phyloP scores from a whole-genome alignment of 2,329 filamentous ascomycete genomes.

The Blastomyces parvus region DNA sequence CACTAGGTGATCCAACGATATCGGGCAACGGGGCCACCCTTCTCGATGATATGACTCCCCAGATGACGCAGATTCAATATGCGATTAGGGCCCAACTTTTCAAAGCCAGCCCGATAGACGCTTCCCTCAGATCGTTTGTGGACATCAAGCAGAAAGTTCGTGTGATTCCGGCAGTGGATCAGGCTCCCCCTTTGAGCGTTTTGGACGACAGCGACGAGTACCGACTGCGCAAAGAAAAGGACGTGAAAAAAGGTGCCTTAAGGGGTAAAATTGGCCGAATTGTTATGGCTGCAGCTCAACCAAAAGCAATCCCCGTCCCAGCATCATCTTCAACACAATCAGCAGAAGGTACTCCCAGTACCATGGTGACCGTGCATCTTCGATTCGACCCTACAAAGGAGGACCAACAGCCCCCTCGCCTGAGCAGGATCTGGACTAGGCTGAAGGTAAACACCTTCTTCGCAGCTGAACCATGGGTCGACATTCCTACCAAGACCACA shows the following conservation, averaged over 20 bases:
- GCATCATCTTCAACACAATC: conserved; percentile 20
- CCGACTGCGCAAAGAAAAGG: conserved; percentile 48
- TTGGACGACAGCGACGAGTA: conserved; percentile 42
- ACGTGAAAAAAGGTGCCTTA: conserved; percentile 50
- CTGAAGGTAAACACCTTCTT: conserved; percentile 52
- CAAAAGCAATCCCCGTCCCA: conserved; percentile 45
- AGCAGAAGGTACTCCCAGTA: conserved; percentile 35
- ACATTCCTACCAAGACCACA: conserved; percentile 39
- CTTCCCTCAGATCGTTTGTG: conserved; percentile 38
- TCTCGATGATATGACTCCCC: conserved; percentile 53
- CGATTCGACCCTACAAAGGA: conserved; percentile 52
- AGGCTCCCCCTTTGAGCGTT: conserved; percentile 50
- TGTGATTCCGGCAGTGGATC: conserved; percentile 49
- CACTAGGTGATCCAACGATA: conserved; percentile 50
- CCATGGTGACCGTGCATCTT: conserved; percentile 47
- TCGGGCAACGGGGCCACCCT: conserved; percentile 41
- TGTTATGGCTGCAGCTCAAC: conserved; percentile 49
- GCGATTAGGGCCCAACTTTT: conserved; percentile 42
- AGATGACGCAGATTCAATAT: conserved; percentile 54
- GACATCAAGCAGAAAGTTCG: conserved; percentile 48
- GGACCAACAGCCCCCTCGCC: conserved; percentile 42
- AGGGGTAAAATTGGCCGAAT: conserved; percentile 49
- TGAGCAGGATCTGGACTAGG: conserved; percentile 45
- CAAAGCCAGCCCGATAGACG: conserved; percentile 28
- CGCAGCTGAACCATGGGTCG: conserved; percentile 42